phyloP scores from a whole-genome alignment of 2,329 filamentous ascomycete species.

The Xylariomycetidae sp. region DNA sequence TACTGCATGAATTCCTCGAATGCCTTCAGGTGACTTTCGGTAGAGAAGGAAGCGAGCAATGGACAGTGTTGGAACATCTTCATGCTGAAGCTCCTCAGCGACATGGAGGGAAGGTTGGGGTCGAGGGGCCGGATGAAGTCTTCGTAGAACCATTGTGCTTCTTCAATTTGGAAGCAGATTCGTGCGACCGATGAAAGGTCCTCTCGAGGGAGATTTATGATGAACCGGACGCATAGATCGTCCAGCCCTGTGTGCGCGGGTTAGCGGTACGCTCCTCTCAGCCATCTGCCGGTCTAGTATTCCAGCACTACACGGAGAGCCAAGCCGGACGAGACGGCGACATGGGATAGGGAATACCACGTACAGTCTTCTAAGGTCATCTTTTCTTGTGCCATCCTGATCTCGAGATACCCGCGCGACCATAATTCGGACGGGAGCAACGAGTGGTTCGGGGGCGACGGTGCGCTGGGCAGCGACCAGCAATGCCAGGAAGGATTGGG shows the following conservation, averaged over 20 bases:
- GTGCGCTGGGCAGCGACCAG: neutral
- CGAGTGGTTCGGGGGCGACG: too few relatives aligned
- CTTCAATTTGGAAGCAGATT: constrained; percentile 97
- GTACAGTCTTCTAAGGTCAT: constrained; percentile 88
- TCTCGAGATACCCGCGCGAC: constrained; percentile 27
- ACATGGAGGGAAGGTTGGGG: constrained; percentile 76
- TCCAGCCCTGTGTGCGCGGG: constrained; percentile 73
- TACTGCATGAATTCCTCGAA: constrained; percentile 92
- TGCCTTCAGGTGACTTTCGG: constrained; percentile 70
- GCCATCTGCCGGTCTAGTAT: constrained; percentile 6
- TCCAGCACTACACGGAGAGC: neutral
- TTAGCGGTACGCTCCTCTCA: too few relatives aligned
- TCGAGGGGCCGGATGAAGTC: constrained; percentile 94
- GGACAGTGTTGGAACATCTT: constrained; percentile 93
- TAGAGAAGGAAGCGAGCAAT: constrained; percentile 73
- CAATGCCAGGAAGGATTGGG: constrained; percentile 4
- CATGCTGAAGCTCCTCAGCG: constrained; percentile 77
- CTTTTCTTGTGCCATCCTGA: constrained; percentile 67
- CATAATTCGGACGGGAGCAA: too few relatives aligned
- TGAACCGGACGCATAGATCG: constrained; percentile 95
- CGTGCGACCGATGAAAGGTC: constrained; percentile 85
- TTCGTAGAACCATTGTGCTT: constrained; percentile 99
- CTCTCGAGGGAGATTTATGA: constrained; percentile 90
- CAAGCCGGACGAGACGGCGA: neutral
- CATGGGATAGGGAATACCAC: constrained; percentile 17